phyloP scores from a whole-genome alignment of 83 land plant species.

The Thuja plicata region DNA sequence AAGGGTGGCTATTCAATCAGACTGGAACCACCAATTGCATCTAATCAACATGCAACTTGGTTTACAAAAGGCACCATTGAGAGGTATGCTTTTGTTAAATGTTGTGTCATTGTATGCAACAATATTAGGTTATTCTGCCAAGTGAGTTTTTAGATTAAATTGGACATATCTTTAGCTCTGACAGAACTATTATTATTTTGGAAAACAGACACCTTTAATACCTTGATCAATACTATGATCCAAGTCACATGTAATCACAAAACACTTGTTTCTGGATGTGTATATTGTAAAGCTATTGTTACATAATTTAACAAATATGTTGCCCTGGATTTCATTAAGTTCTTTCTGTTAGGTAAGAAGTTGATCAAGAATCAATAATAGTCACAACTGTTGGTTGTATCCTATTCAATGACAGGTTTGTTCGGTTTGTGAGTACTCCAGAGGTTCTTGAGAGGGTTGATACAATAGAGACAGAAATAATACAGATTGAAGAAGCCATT shows the following conservation, averaged over 20 bases:
- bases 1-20: conserved; percentile 81
- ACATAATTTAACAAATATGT: not conserved
- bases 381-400: not conserved
- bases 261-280: not conserved
- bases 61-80: conserved; percentile 84
- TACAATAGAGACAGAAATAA: conserved; percentile 81
- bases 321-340: not conserved
- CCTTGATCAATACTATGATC: not conserved
- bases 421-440: conserved; percentile 95
- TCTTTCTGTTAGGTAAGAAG: not conserved
- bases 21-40: conserved; percentile 50
- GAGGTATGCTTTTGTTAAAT: conserved; percentile 42
- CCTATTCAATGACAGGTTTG: conserved; percentile 61
- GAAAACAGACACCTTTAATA: not conserved
- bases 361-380: not conserved
- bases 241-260: not conserved
- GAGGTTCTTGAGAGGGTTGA: conserved; percentile 86
- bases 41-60: conserved; percentile 49
- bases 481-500: conserved; percentile 85
- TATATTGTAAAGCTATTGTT: not conserved
- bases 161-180: not conserved
- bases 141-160: not conserved
- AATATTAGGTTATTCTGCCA: not conserved
- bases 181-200: not conserved
- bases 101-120: not conserved